Evolutionary conservation across 495 filamentous ascomycete genomes (phyloP).

Genomic region (Melanomma pulvis-pyrius): DNA sequence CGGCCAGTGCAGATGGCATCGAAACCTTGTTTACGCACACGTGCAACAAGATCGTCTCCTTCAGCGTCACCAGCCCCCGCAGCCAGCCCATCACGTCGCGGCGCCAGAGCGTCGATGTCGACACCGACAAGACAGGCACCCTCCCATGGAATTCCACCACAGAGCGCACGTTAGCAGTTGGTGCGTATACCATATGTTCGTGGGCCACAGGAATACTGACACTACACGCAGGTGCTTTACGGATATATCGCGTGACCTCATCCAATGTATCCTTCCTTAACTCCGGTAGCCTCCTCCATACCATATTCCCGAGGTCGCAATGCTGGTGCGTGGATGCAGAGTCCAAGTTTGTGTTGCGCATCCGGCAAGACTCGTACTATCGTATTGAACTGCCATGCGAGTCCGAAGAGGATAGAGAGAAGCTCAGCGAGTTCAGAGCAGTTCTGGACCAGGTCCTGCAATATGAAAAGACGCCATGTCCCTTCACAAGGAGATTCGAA

Average conservation of each 20-base stretch:
- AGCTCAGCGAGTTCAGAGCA: conserved; percentile 65
- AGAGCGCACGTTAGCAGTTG: conserved; percentile 80
- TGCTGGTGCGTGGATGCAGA: conserved; percentile 90
- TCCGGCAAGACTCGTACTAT: conserved; percentile 79
- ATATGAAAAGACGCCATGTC: conserved; percentile 86
- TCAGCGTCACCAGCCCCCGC: conserved; percentile 36
- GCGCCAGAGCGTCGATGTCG: conserved; percentile 22
- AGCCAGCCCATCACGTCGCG: conserved; percentile 36
- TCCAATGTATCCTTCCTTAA: conserved; percentile 78
- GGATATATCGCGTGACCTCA: conserved; percentile 78
- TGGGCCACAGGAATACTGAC: conserved; percentile 10
- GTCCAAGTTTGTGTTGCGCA: conserved; percentile 79
- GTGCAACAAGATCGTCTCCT: conserved; percentile 51
- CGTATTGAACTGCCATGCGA: conserved; percentile 78
- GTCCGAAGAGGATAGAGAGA: conserved; percentile 59
- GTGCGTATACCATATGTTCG: conserved; percentile 46
- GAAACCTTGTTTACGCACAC: conserved; percentile 66
- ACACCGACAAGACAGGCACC: conserved; percentile 47
- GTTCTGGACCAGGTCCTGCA: conserved; percentile 71
- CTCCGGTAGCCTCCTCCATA: conserved; percentile 76
- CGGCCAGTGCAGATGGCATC: conserved; percentile 48
- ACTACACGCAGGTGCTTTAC: conserved; percentile 61
- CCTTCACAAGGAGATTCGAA: conserved; percentile 75
- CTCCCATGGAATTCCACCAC: conserved; percentile 74
- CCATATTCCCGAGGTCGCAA: conserved; percentile 84